Evolutionary conservation across 495 filamentous ascomycete genomes (phyloP).

Genomic region (Xylaria flabelliformis): DNA sequence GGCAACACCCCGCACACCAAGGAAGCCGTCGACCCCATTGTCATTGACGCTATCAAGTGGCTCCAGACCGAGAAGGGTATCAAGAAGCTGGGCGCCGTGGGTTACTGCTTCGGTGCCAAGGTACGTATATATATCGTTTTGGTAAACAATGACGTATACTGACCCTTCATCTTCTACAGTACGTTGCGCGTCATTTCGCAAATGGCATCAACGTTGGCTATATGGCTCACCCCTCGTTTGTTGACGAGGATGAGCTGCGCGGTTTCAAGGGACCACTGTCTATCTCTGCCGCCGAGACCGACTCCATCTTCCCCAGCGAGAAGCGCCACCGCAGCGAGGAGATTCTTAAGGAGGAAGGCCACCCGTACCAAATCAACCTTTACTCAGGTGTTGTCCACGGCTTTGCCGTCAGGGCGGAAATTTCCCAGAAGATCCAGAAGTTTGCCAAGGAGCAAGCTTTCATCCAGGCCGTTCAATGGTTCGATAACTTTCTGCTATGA

Average conservation of each 20-base stretch:
- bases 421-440: slow-evolving; percentile 64
- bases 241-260: slow-evolving; percentile 76
- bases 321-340: slow-evolving; percentile 66
- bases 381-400: slow-evolving; percentile 80
- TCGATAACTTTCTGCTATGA: slow-evolving; percentile 59
- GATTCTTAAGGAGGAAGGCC: slow-evolving; percentile 63
- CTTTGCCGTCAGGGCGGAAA: slow-evolving; percentile 76
- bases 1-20: slow-evolving; percentile 65
- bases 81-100: slow-evolving; percentile 73
- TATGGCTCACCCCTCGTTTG: slow-evolving; percentile 77
- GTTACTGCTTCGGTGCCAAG: slow-evolving; percentile 82
- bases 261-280: slow-evolving; percentile 73
- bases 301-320: slow-evolving; percentile 76
- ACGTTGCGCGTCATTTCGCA: slow-evolving; percentile 54
- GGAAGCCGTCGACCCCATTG: slow-evolving; percentile 61
- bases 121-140: slow-evolving; percentile 33
- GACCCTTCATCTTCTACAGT: slow-evolving; percentile 37
- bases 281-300: slow-evolving; percentile 81
- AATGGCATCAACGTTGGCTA: slow-evolving; percentile 66
- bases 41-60: slow-evolving; percentile 52
- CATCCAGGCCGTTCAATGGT: slow-evolving; percentile 80
- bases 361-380: slow-evolving; percentile 82
- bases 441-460: slow-evolving; percentile 89
- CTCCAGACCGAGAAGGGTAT: slow-evolving; percentile 57
- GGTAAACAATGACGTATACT: not conserved